Evolutionary conservation across 192 early-diverging fungal species (phyloP).

Genomic region (Allomyces javanicus): DNA sequence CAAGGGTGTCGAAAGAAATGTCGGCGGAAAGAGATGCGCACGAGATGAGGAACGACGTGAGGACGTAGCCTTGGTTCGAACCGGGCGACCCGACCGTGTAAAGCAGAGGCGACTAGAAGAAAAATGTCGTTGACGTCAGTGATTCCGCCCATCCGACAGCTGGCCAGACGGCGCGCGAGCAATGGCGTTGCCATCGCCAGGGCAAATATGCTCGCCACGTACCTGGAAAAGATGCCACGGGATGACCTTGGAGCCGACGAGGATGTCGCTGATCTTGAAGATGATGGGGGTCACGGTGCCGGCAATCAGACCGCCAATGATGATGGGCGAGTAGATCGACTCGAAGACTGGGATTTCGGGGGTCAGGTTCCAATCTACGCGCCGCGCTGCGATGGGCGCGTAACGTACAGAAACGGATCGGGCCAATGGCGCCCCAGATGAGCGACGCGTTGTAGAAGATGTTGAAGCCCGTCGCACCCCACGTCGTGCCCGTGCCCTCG

Average conservation of each 20-base stretch:
- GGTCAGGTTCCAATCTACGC: not conserved
- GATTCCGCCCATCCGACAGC: too few relatives aligned
- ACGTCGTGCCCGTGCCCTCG: not conserved
- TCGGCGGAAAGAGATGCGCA: slow-evolving; percentile 5
- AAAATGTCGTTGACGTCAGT: too few relatives aligned
- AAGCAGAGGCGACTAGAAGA: not conserved
- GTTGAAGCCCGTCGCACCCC: not conserved
- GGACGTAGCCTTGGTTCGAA: not conserved
- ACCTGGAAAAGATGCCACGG: not conserved
- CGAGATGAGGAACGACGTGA: not conserved
- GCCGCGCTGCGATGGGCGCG: too few relatives aligned
- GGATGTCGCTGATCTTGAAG: not conserved
- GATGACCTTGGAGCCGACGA: not conserved
- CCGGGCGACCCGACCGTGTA: not conserved
- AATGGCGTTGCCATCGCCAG: too few relatives aligned
- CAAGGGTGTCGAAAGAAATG: too few relatives aligned
- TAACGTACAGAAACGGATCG: slow-evolving; percentile 24
- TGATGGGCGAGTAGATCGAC: not conserved
- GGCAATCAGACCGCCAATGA: not conserved
- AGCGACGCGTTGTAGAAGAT: slow-evolving; percentile 45
- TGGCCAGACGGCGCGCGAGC: too few relatives aligned
- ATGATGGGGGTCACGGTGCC: not conserved
- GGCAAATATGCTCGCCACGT: too few relatives aligned
- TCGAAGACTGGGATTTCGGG: too few relatives aligned
- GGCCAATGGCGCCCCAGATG: slow-evolving; percentile 62